A percentile compares a stretch with the other conserved stretches of the same genome.
phyloP scores from a whole-genome alignment of 495 filamentous ascomycete species.

The Aspergillus avenaceus region DNA sequence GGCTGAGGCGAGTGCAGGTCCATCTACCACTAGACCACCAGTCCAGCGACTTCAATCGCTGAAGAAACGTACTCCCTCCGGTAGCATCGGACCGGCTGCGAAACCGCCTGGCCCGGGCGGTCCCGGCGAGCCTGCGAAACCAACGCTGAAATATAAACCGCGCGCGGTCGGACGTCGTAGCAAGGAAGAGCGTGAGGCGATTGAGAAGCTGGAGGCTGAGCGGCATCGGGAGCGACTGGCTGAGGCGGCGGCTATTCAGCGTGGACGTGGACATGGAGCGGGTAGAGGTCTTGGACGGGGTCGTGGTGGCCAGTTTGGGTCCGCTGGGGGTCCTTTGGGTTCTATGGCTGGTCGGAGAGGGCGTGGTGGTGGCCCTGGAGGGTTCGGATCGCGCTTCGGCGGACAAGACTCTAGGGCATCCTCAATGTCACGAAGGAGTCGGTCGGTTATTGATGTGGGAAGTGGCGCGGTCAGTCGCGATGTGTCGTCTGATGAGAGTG shows the following conservation, averaged over 20 bases:
- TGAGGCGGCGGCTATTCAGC: conserved; percentile 41
- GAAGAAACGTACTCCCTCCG: conserved; percentile 35
- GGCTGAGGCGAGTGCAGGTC: conserved; percentile 4
- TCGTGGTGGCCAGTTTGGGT: conserved; percentile 30
- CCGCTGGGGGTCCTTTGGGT: conserved; percentile 29
- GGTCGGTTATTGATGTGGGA: conserved; percentile 21
- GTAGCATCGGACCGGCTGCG: conserved; percentile 31
- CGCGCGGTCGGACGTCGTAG: conserved; percentile 43
- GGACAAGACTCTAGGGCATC: conserved; percentile 23
- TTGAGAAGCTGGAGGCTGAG: conserved; percentile 44
- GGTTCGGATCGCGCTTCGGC: conserved; percentile 14
- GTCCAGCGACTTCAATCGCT: conserved; percentile 44
- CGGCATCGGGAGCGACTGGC: conserved; percentile 40
- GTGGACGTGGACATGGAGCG: conserved; percentile 23
- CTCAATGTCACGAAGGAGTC: conserved; percentile 23
- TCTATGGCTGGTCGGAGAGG: conserved; percentile 22
- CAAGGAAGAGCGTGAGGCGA: conserved; percentile 50
- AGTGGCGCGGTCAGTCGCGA: conserved; percentile 19
- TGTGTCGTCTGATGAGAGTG: conserved; percentile 44
- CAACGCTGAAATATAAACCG: conserved; percentile 46
- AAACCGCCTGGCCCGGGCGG: conserved; percentile 16
- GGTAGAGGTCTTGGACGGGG: conserved; percentile 26
- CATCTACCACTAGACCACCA: conserved; percentile 22
- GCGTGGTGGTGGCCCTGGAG: conserved; percentile 14
- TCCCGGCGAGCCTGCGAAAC: conserved; percentile 28